Evolutionary conservation across 2,329 filamentous ascomycete species (phyloP).

Genomic region (Coleophoma cylindrospora): DNA sequence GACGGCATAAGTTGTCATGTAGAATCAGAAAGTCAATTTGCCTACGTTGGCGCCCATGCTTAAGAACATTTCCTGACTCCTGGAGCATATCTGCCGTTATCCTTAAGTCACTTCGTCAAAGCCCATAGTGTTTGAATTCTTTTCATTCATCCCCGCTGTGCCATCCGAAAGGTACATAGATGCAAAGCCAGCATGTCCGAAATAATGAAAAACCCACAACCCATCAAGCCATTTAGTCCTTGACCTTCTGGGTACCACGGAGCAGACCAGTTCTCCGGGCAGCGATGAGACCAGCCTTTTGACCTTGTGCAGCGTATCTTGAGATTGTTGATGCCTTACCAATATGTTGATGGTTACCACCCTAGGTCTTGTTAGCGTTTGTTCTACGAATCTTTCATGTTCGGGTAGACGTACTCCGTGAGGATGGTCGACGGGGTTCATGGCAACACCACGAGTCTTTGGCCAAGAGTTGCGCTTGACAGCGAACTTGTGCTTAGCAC

Average conservation of each 20-base stretch:
- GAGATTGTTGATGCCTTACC: conserved; percentile 99
- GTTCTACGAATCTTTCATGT: neutral
- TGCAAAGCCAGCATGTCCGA: conserved; percentile 27
- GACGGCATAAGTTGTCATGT: too few relatives aligned
- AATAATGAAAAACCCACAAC: conserved; percentile 22
- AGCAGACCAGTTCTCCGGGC: conserved; percentile 99
- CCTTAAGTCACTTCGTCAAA: conserved; percentile 1
- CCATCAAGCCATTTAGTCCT: conserved; percentile 63
- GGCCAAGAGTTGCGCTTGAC: conserved; percentile 99
- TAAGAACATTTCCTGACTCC: neutral
- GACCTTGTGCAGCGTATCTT: conserved; percentile 94
- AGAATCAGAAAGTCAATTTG: too few relatives aligned
- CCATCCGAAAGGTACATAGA: conserved; percentile 27
- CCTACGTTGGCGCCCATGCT: neutral
- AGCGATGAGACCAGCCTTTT: conserved; percentile 99
- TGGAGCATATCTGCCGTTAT: neutral
- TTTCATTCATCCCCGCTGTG: conserved; percentile 27
- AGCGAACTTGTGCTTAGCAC: conserved; percentile 99
- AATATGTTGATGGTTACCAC: conserved; percentile 98
- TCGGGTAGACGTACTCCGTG: conserved; percentile 58
- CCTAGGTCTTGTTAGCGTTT: conserved; percentile 37
- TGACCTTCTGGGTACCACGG: conserved; percentile 99
- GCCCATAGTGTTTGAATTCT: conserved; percentile 11
- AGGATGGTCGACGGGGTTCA: conserved; percentile 99
- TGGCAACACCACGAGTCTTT: conserved; percentile 99